Base-by-base conservation (phyloP, 164 flowering plant genomes). In the Protea cynaroides region DNA sequence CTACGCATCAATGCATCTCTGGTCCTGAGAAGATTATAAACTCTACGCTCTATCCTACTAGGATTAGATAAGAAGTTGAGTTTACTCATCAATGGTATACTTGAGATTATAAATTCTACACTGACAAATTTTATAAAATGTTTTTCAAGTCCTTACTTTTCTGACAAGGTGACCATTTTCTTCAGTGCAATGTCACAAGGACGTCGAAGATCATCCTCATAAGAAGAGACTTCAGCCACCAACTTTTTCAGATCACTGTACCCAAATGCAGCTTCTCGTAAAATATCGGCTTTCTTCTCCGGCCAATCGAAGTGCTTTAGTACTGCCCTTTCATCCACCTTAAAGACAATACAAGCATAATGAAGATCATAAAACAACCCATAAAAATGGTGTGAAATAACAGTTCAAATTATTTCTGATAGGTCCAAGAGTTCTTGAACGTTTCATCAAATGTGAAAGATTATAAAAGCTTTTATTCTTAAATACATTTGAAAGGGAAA, bases 311-410 rank as follows among this genome's bases (percentile, higher is more conserved):
- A 93, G 79, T 93, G 97, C 79, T 90, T 93, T 24, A 93, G 74
- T 46, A 93, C 98, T 54, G 98, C 98, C 72, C 96, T 87, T 65
- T 93, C 98, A 75, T 93, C 98, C 74, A 93, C 98, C 98, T 93
- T 62, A 58, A 14, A 65, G 49, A 23, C 67, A 23, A 71, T 6
- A 38, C n/a, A 67, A 72, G 58, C 50, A 56, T 13, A 36, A 60
- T 58, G 11, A 68, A 34, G 23, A 25, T 8, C 52, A 6, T 55
- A 63, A 19, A 0, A 34, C n/a, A 0, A 53, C 15, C 57, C 34
- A 29, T 4, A 29, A 1, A 29, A 29, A 29, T 29, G 34, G 3
- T 4, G 1, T 29, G 34, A 29, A 29, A 4, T 29, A 29, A 29
- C 34, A 29, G 34, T 29, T 29, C 34, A 29, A 29, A 29, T 1